phyloP scores from a whole-genome alignment of 2,329 filamentous ascomycete species.

The Fusarium concolor region DNA sequence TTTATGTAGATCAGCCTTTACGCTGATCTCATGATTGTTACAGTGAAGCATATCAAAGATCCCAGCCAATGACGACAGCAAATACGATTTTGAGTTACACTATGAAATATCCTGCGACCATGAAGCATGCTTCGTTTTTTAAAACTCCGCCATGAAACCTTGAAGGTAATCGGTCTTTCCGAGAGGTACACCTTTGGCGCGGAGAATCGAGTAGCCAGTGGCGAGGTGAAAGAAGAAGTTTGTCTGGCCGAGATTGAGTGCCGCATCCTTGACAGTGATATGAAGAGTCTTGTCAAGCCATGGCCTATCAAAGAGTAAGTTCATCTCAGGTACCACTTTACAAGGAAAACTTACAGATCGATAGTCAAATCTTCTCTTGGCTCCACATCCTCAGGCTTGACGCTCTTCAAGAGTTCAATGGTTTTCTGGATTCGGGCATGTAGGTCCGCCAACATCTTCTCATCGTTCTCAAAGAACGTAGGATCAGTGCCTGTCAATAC shows the following conservation, averaged over 20 bases:
- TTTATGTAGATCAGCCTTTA: not conserved
- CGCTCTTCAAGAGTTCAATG: not conserved
- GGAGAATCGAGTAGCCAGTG: constrained; percentile 1
- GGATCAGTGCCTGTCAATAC: constrained; percentile 35
- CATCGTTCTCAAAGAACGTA: constrained; percentile 12
- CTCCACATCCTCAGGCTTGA: constrained; percentile 2
- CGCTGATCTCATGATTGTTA: not conserved
- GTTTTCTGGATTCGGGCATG: not conserved
- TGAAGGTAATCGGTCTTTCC: constrained; percentile 6
- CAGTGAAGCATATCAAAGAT: too few species aligned
- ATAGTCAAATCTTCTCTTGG: not conserved
- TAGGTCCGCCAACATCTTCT: constrained; percentile 11
- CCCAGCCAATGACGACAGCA: not conserved
- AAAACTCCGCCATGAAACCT: not conserved
- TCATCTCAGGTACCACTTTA: accelerated
- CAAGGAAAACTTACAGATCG: not conserved
- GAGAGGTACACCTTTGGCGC: not conserved
- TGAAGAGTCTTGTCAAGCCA: not conserved
- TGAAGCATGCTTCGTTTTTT: too few species aligned
- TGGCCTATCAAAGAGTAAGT: not conserved
- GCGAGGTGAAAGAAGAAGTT: constrained; percentile 10
- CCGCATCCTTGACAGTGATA: not conserved
- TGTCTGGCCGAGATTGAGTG: not conserved
- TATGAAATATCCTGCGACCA: too few species aligned
- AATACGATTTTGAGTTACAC: too few species aligned